Conservation (phyloP, 1,284 basidiomycete species). For the Melampsora larici-populina region DNA sequence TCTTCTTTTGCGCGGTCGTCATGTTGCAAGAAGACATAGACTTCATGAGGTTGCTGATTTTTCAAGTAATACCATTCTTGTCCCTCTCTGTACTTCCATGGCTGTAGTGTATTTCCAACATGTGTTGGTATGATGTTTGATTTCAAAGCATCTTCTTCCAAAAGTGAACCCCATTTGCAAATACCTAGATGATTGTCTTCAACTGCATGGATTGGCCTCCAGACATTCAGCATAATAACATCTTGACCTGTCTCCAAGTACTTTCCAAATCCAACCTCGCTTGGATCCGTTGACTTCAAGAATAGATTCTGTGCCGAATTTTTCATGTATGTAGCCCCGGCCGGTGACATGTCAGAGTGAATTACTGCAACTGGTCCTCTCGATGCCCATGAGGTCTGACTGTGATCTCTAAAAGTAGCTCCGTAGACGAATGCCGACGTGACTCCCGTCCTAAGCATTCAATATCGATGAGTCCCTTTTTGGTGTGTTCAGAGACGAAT, state of each 20-base stretch:
- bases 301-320: no score
- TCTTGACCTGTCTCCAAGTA: background rate
- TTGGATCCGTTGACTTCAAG: no score
- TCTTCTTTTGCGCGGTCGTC: background rate
- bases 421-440: no score
- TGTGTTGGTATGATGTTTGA: background rate
- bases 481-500: no score
- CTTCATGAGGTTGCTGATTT: background rate
- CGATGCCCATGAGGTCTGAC: no score
- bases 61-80: background rate
- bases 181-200: background rate
- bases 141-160: background rate
- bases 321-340: no score
- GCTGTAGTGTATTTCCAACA: background rate
- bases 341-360: no score
- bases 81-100: background rate
- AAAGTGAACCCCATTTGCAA: background rate
- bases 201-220: conserved; percentile 1
- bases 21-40: conserved; percentile 5
- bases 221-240: conserved; percentile 7
- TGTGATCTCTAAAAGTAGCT: no score
- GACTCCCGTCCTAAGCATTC: no score
- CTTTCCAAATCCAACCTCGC: no score
- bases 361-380: no score
- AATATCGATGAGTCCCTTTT: no score